phyloP scores from a whole-genome alignment of 139 green algal genomes.

The Chara braunii region DNA sequence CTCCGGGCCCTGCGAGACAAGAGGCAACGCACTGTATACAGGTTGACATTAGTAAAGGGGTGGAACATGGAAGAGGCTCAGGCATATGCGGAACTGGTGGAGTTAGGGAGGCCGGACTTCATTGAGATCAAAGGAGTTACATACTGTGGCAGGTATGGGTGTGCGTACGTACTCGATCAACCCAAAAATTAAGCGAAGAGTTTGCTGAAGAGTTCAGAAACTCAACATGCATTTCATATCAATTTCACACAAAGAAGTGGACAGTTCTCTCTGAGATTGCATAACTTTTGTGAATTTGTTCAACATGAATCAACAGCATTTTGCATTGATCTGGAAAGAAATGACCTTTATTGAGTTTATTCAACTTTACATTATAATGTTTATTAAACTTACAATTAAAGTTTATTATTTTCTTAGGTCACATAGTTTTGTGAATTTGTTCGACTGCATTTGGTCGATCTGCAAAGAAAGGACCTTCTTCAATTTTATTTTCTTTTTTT shows the following conservation, averaged over 20 bases:
- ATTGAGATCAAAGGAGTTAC: constrained; percentile 80
- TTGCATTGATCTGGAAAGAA: not conserved
- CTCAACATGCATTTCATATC: too few species aligned
- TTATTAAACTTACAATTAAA: too few species aligned
- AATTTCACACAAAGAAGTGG: not conserved
- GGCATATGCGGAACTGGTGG: constrained; percentile 54
- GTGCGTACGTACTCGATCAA: not conserved
- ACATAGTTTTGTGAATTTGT: too few species aligned
- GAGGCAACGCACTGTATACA: constrained; percentile 70
- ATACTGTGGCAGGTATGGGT: constrained; percentile 57
- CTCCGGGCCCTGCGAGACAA: constrained; percentile 53
- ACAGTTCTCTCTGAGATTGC: not conserved
- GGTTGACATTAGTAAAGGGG: constrained; percentile 69
- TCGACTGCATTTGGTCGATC: too few species aligned
- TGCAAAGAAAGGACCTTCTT: too few species aligned
- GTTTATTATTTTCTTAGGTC: too few species aligned
- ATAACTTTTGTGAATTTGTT: not conserved
- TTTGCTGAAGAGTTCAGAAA: not conserved
- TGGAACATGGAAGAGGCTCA: constrained; percentile 68
- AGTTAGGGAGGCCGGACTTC: constrained; percentile 67
- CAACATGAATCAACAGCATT: not conserved
- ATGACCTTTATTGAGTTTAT: too few species aligned
- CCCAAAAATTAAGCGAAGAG: not conserved
- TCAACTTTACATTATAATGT: too few species aligned
- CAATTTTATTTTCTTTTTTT: too few species aligned